Evolutionary conservation across 2,329 filamentous ascomycete genomes (phyloP).

Genomic region (Sordariomycetes sp.): DNA sequence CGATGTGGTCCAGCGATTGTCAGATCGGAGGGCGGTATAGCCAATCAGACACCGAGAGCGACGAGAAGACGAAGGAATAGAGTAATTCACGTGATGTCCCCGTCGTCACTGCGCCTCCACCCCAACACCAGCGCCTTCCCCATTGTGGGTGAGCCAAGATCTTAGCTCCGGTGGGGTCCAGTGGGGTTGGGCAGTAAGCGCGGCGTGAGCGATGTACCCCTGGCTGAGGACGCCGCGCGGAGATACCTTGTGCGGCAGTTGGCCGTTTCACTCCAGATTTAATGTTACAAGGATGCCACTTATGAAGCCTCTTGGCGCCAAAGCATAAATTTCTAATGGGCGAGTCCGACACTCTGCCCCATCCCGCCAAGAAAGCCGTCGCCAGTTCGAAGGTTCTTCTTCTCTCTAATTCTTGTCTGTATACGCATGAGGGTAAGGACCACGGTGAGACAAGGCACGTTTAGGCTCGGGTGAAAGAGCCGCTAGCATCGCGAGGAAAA

Average conservation of each 20-base stretch:
- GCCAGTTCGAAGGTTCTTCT: neutral
- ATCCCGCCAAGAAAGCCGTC: neutral
- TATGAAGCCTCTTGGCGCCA: too few relatives aligned
- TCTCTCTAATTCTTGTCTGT: neutral
- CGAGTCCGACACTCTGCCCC: neutral
- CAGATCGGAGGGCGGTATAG: neutral
- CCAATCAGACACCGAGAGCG: neutral
- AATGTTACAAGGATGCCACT: neutral
- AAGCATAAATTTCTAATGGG: too few relatives aligned
- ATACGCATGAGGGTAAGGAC: neutral
- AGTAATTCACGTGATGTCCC: constrained; percentile 1
- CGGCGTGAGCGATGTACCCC: neutral
- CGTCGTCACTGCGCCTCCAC: neutral
- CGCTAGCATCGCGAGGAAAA: neutral
- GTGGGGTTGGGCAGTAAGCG: neutral
- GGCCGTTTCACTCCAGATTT: neutral
- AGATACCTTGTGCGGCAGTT: neutral
- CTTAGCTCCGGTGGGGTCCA: neutral
- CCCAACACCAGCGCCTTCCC: neutral
- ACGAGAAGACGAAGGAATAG: neutral
- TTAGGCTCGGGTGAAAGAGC: too few relatives aligned
- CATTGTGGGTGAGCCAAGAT: neutral
- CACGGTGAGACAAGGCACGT: too few relatives aligned
- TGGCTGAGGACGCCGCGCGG: neutral
- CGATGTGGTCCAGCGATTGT: neutral